Evolutionary conservation across 1,284 basidiomycete genomes (phyloP), one percentile per base, ranked within the genome.

Genomic region (Microbotryum silenes-acaulis): DNA sequence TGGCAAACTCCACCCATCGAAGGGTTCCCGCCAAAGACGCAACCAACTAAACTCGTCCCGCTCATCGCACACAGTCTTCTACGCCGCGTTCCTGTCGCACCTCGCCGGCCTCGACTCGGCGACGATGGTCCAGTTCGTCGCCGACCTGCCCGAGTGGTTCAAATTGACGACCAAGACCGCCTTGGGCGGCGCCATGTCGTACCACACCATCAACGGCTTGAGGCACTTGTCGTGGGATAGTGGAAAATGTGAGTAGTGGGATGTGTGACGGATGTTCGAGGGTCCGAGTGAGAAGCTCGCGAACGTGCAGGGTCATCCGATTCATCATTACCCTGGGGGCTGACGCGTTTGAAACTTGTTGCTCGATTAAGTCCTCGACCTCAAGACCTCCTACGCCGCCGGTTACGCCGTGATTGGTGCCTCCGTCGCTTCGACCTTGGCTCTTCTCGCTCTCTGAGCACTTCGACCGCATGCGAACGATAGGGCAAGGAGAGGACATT

Each of bases 221-320:
- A 83, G 94, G 56, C 94, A 98, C 81, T 79, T 98, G 72, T 77
- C 79, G 29, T 98, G 96, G 94, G 94, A 98, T 77, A 78, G 82
- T 73, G 87, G 87, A 62, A 88, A 87, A 80, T 86, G 93, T 96
- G 72, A 75, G 92, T 82, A 23, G 37, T 2, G 23, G 37, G 37
- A 14, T 42, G 1, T 6, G 12, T 16, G 37, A 31, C 31, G 31
- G 8, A 31, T 42, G 16, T 42, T 12, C 37, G 37, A 18, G 37
- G 12, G 37, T 37, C 37, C 37, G 37, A 37, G 14, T 27, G 27
- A 1, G 27, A 27, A 27, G 27, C 27, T 27, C 27, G 27, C 27
- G 27, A 27, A 27, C 27, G 27, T 27, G 27, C 27, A 6, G 27
- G 27, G 27, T 27, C 27, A 27, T 27, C 27, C 27, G 27, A 27